Conservation (phyloP, 805 yeast species). For the Tetrapisispora fleetii region DNA sequence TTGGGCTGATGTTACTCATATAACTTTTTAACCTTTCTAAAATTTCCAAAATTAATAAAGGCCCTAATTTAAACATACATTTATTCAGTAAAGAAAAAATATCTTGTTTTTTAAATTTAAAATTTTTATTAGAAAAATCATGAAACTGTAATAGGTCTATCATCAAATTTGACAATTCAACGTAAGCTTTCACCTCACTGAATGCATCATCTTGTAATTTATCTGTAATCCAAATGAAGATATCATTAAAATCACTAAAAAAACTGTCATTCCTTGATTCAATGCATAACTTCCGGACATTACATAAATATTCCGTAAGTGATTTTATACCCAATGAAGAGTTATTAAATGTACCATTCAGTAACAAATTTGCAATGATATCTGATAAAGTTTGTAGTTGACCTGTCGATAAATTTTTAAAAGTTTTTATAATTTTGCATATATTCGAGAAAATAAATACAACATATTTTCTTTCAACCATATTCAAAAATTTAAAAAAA, state of each 20-base stretch:
- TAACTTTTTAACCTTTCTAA: constrained; percentile 11
- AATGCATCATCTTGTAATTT: constrained; percentile 35
- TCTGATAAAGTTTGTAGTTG: constrained; percentile 10
- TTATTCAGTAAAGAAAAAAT: constrained; percentile 15
- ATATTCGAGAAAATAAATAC: neutral
- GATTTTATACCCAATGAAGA: constrained; percentile 12
- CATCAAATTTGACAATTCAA: constrained; percentile 28
- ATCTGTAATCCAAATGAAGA: constrained; percentile 36
- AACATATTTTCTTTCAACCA: neutral
- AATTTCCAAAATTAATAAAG: constrained; percentile 3
- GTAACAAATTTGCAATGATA: constrained; percentile 16
- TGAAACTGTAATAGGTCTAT: constrained; percentile 24
- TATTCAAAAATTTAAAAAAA: neutral
- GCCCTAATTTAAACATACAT: constrained; percentile 13
- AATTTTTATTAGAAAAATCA: constrained; percentile 12
- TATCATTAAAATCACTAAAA: constrained; percentile 37
- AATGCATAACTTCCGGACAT: constrained; percentile 22
- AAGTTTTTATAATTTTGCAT: neutral
- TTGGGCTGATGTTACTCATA: constrained; percentile 15
- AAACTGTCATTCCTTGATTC: constrained; percentile 16
- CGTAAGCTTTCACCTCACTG: constrained; percentile 29
- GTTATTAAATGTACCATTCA: constrained; percentile 14
- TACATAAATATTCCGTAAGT: constrained; percentile 13
- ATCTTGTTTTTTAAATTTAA: constrained; percentile 22
- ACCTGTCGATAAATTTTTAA: neutral